Conservation (phyloP, 345 rosid species). For the Heritiera littoralis region DNA sequence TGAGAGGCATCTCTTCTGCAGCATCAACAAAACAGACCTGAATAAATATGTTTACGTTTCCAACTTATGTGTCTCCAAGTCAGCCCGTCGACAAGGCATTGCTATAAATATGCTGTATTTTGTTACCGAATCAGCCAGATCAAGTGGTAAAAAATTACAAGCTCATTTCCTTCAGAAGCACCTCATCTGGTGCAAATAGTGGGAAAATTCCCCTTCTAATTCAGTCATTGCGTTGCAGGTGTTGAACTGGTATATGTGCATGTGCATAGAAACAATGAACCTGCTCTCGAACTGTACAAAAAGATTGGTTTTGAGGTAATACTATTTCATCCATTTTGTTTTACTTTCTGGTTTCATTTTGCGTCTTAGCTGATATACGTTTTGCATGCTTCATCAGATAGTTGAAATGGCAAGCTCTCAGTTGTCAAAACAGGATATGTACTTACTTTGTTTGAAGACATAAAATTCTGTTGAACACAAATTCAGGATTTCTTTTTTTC, state of each 20-base stretch:
- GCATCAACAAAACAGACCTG: slow-evolving; percentile 38
- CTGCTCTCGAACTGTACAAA: slow-evolving; percentile 63
- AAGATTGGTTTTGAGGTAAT: slow-evolving; percentile 74
- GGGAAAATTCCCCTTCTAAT: slow-evolving; percentile 14
- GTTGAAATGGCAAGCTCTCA: slow-evolving; percentile 56
- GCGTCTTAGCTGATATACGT: slow-evolving; percentile 17
- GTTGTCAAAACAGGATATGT: slow-evolving; percentile 49
- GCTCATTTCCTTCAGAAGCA: slow-evolving; percentile 6
- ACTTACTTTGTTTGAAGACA: slow-evolving; percentile 44
- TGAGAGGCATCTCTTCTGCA: slow-evolving; percentile 54
- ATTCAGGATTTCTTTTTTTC: slow-evolving; percentile 17
- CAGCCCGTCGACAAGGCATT: slow-evolving; percentile 84
- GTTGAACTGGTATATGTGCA: slow-evolving; percentile 66
- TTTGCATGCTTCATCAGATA: slow-evolving; percentile 42
- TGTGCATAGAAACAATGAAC: slow-evolving; percentile 62
- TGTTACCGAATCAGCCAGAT: slow-evolving; percentile 62
- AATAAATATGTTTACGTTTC: slow-evolving; percentile 60
- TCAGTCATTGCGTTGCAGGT: slow-evolving; percentile 42
- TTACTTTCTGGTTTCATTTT: slow-evolving; percentile 9
- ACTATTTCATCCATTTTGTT: slow-evolving; percentile 11
- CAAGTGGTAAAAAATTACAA: slow-evolving; percentile 46
- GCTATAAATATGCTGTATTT: slow-evolving; percentile 76
- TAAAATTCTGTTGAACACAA: slow-evolving; percentile 22
- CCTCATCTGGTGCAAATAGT: neutral
- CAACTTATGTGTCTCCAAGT: slow-evolving; percentile 78